Base-by-base conservation (phyloP, 148 eudicot species). In the Chenopodium suecicum region DNA sequence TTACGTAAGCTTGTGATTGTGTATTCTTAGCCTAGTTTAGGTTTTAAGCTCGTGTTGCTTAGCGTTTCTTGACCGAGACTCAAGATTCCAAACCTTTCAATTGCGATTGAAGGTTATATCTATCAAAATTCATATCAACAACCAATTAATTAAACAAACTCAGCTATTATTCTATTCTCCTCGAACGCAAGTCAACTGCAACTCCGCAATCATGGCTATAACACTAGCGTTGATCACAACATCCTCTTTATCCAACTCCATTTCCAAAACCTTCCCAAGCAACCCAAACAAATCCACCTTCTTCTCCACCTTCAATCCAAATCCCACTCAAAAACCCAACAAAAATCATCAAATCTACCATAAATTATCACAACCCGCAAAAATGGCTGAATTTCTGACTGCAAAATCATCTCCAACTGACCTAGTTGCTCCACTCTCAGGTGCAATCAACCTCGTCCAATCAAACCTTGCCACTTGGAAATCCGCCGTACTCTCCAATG, bases 391-490 rank as follows among this genome's bases (percentile, higher is more conserved):
- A 68, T 60, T 82, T 22, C 76, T 44, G 76, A 56, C 78, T 46
- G 74, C 91, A 32, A 88, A 83, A 56, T 86, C 91, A 63, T 60
- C 82, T 23, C 32, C 75, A 79, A 23, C 68, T 83, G 90, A 81
- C 76, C 78, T 87, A 14, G 70, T 83, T 3, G 74, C 77, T 11
- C 64, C 89, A n/a, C 34, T 90, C 46, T 87, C 88, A 9, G 74
- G 74, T 0, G 92, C 87, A 31, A 79, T 86, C 31, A 86, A 78
- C 54, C 81, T 91, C 54, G 78, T 88, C 71, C 85, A 83, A 79
- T 81, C 91, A 2, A 90, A 90, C 46, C 97, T 93, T 7, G 82
- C 94, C 85, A 90, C 96, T 20, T 95, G 98, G 98, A 87, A 90
- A 81, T 92, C 98, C 0, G 90, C 98, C 25, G 27, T 90, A 6